A percentile compares a stretch with the other conserved stretches of the same genome.
Evolutionary conservation across 2,329 filamentous ascomycete species (phyloP).

Genomic region (Monilinia aucupariae): DNA sequence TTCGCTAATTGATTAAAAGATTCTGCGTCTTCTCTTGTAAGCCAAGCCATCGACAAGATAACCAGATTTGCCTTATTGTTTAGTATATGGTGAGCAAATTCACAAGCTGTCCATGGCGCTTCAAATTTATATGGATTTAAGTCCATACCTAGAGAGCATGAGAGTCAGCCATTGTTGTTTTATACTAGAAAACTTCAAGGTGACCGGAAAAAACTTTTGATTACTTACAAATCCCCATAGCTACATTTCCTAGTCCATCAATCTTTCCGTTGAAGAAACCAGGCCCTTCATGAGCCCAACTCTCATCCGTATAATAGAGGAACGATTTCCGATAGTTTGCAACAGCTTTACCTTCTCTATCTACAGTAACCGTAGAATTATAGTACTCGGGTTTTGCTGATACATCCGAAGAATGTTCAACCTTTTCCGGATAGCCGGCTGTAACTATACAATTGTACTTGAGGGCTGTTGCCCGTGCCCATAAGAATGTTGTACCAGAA

Average conservation of each 20-base stretch:
- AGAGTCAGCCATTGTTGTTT: not conserved
- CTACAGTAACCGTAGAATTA: slow-evolving; percentile 51
- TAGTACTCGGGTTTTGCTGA: slow-evolving; percentile 49
- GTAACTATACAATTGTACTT: slow-evolving; percentile 63
- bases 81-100: slow-evolving; percentile 50
- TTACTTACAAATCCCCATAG: slow-evolving; percentile 55
- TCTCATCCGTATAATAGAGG: slow-evolving; percentile 55
- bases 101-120: slow-evolving; percentile 45
- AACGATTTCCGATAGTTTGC: slow-evolving; percentile 57
- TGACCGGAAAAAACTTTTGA: slow-evolving; percentile 12
- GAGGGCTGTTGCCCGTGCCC: slow-evolving; percentile 62
- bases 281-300: slow-evolving; percentile 53
- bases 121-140: slow-evolving; percentile 53
- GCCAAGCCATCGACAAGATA: slow-evolving; percentile 73
- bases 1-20: slow-evolving; percentile 44
- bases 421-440: slow-evolving; percentile 69
- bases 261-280: slow-evolving; percentile 47
- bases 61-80: slow-evolving; percentile 54
- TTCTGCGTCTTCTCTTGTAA: slow-evolving; percentile 51
- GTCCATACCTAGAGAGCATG: slow-evolving; percentile 45
- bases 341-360: slow-evolving; percentile 53
- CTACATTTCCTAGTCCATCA: slow-evolving; percentile 45
- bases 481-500: slow-evolving; percentile 62
- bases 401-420: slow-evolving; percentile 47
- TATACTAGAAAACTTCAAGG: not conserved